Base-by-base conservation (phyloP, 306 rosid species). In the Casuarina equisetifolia region DNA sequence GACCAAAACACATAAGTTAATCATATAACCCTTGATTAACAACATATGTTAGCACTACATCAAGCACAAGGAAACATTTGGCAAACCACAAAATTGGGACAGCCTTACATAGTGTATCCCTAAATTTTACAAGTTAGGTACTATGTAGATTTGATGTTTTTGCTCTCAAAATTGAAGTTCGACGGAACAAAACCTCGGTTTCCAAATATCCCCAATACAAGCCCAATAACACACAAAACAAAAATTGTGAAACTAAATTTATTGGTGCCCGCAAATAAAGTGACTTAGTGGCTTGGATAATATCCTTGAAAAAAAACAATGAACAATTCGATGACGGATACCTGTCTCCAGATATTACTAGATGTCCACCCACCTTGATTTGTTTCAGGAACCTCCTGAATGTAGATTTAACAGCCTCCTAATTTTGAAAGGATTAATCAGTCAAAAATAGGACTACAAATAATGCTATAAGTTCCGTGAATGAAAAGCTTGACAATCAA, bases 321-420 rank as follows among this genome's bases (percentile, higher is more conserved):
- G 32, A 25, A 9, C 12, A 25, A 58, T 36, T 57, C 39, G 64
- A 39, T 4, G 6, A 25, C 3, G 20, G 13, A 36, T 78, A 78
- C 88, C 83, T 63, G 50, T 81, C 88, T 40, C 83, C 79, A 53
- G 70, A 81, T 80, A 80, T 68, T 67, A 80, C 42, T 35, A 77
- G 78, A 74, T 74, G 72, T 40, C 83, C 78, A 3, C 72, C 82
- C 48, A 61, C 82, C 73, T 68, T 74, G 73, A 73, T 80, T 52
- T 10, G 77, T 5, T 80, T 77, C 52, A 84, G 57, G 76, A 83
- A 79, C 19, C 46, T 76, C 70, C 63, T 68, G 73, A 80, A 80
- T 12, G 61, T 67, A 49, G 67, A 42, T 77, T 40, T 72, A 54
- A 84, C 80, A 15, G 79, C 82, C 70, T 80, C 87, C 84, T 76